Evolutionary conservation across 495 filamentous ascomycete genomes (phyloP), one percentile per base, ranked within the genome.

Genomic region (Choiromyces venosus): DNA sequence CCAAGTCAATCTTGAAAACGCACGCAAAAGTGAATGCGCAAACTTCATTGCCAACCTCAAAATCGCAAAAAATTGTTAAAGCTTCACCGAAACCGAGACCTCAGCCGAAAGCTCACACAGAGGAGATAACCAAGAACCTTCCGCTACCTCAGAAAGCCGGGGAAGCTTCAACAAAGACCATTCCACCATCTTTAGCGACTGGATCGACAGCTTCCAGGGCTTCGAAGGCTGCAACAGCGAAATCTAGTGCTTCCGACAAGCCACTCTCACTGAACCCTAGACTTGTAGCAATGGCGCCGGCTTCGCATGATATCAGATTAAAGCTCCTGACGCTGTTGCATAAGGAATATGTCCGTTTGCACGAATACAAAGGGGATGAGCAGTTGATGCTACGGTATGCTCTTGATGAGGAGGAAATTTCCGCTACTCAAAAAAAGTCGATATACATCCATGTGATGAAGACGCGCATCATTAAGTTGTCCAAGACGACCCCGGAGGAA

Each of bases 361-460:
- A 97, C 82, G 85, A 87, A 21, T 84, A 85, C 37, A 88, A 88
- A 67, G 87, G 85, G 46, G 86, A 84, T 2, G 82, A 87, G 0
- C 88, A 93, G 76, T 89, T 92, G 72, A 84, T 98, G 35, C 88
- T 97, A 10, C 87, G 86, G 52, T 87, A 91, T 82, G 90, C 92
- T 2, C 84, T 97, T 3, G 93, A 97, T 74, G 89, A 93, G 70
- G 95, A 99, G 82, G 89, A 97, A 78, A 89, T 87, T 70, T 82
- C 89, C 37, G 93, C 93, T 1, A 87, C 82, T 10, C 87, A 89
- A 18, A 88, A 88, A 71, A 83, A 85, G 0, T 76, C 83, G 29
- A 88, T 97, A 74, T 98, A 99, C 78, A 84, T 85, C 4, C 95
- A 94, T 79, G 82, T 92, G 12, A 88, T 98, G 80, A 94, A 92